Conservation (phyloP, 352 stramenopile genomes). For the Thalassiosira hispida region DNA sequence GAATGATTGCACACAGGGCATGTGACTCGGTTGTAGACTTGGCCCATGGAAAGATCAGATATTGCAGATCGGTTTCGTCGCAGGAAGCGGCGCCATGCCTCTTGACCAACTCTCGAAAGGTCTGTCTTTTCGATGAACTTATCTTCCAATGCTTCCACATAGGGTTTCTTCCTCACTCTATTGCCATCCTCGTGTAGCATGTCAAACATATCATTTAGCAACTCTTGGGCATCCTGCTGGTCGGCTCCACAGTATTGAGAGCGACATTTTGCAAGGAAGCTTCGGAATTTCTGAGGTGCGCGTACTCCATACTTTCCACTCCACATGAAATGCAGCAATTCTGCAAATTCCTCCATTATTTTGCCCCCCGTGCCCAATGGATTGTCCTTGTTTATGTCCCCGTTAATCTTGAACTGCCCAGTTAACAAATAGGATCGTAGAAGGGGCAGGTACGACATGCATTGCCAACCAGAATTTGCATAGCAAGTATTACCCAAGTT, state of each 20-base stretch:
- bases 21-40: conserved; percentile 96
- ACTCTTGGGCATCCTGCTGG: conserved; percentile 94
- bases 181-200: conserved; percentile 91
- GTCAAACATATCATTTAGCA: conserved; percentile 92
- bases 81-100: conserved; percentile 88
- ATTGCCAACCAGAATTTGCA: conserved; percentile 97
- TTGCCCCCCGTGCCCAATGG: conserved; percentile 87
- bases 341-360: conserved; percentile 87
- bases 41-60: conserved; percentile 94
- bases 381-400: conserved; percentile 90
- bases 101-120: conserved; percentile 72
- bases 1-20: conserved; percentile 95
- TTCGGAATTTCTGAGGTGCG: conserved; percentile 74
- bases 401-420: conserved; percentile 87
- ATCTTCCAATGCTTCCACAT: conserved; percentile 86
- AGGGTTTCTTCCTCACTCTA: conserved; percentile 88
- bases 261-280: conserved; percentile 89
- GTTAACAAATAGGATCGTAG: conserved; percentile 96
- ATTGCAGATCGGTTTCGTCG: conserved; percentile 95
- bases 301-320: conserved; percentile 91
- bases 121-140: conserved; percentile 79
- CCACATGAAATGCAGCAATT: conserved; percentile 88
- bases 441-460: conserved; percentile 94
- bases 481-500: conserved; percentile 98
- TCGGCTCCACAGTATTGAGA: conserved; percentile 96